phyloP scores from a whole-genome alignment of 208 protist genomes.

The Trypanosoma mega region DNA sequence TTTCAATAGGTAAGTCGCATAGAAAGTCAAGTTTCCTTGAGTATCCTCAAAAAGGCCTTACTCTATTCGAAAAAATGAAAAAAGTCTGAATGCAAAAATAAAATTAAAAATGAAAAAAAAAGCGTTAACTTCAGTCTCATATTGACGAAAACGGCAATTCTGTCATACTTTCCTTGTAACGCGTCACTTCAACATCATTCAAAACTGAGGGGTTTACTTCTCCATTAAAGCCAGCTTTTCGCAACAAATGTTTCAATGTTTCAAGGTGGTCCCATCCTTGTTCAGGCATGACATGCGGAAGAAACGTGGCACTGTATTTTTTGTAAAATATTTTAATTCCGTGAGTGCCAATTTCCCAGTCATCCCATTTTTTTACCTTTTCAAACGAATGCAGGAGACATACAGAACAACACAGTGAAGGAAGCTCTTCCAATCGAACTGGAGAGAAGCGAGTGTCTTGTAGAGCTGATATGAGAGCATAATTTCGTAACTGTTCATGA shows the following conservation, averaged over 20 bases:
- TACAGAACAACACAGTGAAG: conserved; percentile 67
- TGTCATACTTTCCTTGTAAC: conserved; percentile 63
- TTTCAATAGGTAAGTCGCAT: too few relatives aligned
- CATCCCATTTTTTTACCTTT: conserved; percentile 60
- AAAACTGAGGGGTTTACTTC: conserved; percentile 53
- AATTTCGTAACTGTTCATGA: conserved; percentile 63
- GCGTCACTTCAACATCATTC: conserved; percentile 42
- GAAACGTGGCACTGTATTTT: conserved; percentile 68
- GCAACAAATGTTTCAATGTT: conserved; percentile 60
- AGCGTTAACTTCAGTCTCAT: not conserved
- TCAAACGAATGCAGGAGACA: conserved; percentile 86
- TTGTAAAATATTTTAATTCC: conserved; percentile 70
- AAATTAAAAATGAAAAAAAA: conserved; percentile 6
- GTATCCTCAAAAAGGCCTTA: too few relatives aligned
- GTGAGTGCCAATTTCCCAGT: conserved; percentile 83
- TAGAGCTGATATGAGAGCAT: conserved; percentile 67
- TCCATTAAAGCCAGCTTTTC: conserved; percentile 72
- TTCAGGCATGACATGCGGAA: conserved; percentile 76
- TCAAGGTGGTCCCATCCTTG: conserved; percentile 71
- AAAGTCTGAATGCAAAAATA: conserved; percentile 1
- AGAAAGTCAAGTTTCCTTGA: too few relatives aligned
- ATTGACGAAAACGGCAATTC: conserved; percentile 12
- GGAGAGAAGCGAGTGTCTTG: conserved; percentile 77
- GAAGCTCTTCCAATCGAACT: conserved; percentile 60
- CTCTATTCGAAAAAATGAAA: too few relatives aligned